Evolutionary conservation across 2,329 filamentous ascomycete species (phyloP), one percentile per base, ranked within the genome.

Genomic region (Aspergillus transmontanensis): DNA sequence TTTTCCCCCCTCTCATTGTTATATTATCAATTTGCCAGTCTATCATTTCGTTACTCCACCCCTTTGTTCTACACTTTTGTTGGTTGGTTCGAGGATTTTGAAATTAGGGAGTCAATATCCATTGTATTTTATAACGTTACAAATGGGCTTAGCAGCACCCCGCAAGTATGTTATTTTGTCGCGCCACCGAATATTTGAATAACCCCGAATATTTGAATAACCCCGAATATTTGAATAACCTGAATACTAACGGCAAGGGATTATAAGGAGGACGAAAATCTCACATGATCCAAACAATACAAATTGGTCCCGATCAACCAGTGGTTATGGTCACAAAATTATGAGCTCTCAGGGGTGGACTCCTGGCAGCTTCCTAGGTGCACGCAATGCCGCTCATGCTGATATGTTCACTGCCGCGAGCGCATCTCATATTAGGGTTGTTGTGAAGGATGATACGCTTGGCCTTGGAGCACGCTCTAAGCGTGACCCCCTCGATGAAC

Each of bases 271-370:
- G 71, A 84, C 84, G 55, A 96, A 94, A 81, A 89, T 98, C 74
- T 90, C 90, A 69, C 86, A 90, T 76, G 95, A 99, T 79, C 95
- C 95, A 9, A 97, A 98, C 81, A 99, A 98, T 79, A 97, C 92
- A 55, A 88, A 87, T 84, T 99, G 95, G 95, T 89, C 90, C 61
- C 89, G 90, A 72, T 90, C 94, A 75, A 92, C 90, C 68, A 86
- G 86, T 61, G 89, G 88, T 59, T 98, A 95, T 77, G 95, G 95
- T 70, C 94, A 97, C 77, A 92, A 89, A 74, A 94, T 98, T 69
- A 88, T 99, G 73, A 87, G 89, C 57, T 85, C 90, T 19, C 93
- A 97, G 73, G 95, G 95, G 68, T 99, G 95, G 95, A 86, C 89
- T 65, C 93, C 94, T 0, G 95, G 95, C 41, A 85, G 90, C 68